Percentiles rank a stretch among this genome's conserved stretches.
Evolutionary conservation across 805 yeast genomes (phyloP).

Genomic region (Vanderwaltozyma tropicalis): DNA sequence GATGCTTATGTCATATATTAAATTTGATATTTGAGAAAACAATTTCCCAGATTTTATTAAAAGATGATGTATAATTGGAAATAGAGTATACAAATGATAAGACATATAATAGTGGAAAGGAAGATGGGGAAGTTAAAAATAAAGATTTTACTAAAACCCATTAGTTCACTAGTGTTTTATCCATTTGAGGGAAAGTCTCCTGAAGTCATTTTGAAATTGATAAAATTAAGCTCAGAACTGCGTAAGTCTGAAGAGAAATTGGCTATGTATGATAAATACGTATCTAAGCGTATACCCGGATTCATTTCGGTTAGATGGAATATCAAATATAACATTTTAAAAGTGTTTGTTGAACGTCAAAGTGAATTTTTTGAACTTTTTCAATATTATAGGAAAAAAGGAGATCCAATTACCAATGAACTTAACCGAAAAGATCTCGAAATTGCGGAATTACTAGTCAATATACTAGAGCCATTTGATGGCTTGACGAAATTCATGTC

Average conservation of each 20-base stretch:
- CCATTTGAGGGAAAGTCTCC: neutral
- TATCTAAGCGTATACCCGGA: neutral
- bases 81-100: neutral
- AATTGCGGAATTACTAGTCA: neutral
- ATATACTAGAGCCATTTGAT: neutral
- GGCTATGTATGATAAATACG: conserved; percentile 1
- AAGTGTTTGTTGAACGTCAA: neutral
- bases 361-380: neutral
- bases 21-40: neutral
- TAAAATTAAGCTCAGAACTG: neutral
- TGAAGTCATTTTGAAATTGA: neutral
- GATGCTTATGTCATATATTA: conserved; percentile 1
- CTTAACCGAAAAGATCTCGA: neutral
- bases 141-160: neutral
- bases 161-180: neutral
- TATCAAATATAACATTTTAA: conserved; percentile 1
- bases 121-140: neutral
- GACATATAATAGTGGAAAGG: neutral
- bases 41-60: neutral
- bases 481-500: neutral
- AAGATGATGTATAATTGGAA: neutral
- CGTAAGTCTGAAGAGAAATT: neutral
- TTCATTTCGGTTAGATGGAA: conserved; percentile 1
- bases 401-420: neutral
- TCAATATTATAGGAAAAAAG: neutral